Evolutionary conservation across 108 stramenopile genomes (phyloP).

Genomic region (Nannochloropsis gaditana): DNA sequence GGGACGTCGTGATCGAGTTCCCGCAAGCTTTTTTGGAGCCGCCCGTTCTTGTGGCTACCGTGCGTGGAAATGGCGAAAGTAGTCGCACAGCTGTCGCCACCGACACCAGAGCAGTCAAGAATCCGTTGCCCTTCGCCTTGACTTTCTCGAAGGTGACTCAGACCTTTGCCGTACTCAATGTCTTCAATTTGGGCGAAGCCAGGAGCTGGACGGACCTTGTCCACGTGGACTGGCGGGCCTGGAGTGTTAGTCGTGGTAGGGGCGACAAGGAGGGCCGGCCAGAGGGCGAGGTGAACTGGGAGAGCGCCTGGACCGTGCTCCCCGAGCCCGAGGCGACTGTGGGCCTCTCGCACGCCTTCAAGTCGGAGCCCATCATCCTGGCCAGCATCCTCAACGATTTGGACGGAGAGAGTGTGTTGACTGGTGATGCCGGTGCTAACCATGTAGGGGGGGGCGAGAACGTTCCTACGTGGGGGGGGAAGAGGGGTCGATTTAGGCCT

Average conservation of each 20-base stretch:
- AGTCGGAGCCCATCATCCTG: neutral
- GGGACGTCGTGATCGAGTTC: neutral
- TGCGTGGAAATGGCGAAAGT: neutral
- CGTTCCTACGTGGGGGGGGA: neutral
- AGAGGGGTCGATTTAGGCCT: neutral
- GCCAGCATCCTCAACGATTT: neutral
- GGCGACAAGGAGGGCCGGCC: neutral
- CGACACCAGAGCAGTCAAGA: too few species aligned
- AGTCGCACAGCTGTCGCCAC: neutral
- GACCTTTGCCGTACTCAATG: neutral
- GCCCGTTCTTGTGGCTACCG: neutral
- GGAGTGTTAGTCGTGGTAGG: neutral
- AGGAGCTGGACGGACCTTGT: neutral
- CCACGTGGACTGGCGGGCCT: slow-evolving; percentile 10
- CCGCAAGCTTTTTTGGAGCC: neutral
- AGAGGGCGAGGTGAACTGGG: neutral
- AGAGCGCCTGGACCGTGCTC: neutral
- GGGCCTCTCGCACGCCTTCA: neutral
- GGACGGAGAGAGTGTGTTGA: neutral
- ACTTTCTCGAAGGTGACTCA: neutral
- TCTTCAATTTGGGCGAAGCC: neutral
- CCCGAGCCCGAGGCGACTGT: neutral
- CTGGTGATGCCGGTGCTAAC: neutral
- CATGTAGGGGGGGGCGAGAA: neutral
- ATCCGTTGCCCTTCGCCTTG: neutral